Evolutionary conservation across 73 alveolate species (phyloP), one percentile per base, ranked within the genome.

Genomic region (Paraurostyla sp.): DNA sequence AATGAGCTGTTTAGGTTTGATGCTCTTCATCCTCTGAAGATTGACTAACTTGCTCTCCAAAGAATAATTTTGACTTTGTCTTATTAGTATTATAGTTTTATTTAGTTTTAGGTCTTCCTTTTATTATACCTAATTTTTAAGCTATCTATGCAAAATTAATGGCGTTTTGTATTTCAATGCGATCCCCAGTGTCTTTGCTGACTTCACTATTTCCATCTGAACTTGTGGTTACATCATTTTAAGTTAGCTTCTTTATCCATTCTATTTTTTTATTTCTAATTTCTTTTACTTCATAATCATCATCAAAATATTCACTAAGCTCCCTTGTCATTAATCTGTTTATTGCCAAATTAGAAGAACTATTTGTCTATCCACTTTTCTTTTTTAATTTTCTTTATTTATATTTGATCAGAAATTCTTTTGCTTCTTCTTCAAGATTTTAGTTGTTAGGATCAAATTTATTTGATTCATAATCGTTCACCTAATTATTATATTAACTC

Each of bases 281-380:
- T 11, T 38, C 46, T 38, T 65, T 65, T 15, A 65, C 82, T 18
- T 65, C 82, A 65, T 65, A 65, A 2, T 65, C 58, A 65, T 65
- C 82, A 22, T 65, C 82, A 40, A 65, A 65, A 30, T 65, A 65
- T 38, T 65, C 82, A 65, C 82, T 65, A 7, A 65, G 36, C 38
- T 32, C 4, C 16, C 60, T 1, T 1, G 82, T 65, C 32, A 13
- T 13, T 1, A 65, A 15, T 65, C 46, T 65, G 7, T 73, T 22
- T 15, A 46, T 46, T 46, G 57, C 13, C 57, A 46, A 46, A 46
- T 15, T 46, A 46, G 57, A 15, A 46, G 23, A 15, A 13, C 18
- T 46, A n/a, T n/a, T n/a, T n/a, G n/a, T n/a, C n/a, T n/a, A n/a
- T n/a, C n/a, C n/a, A n/a, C n/a, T n/a, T n/a, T n/a, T n/a, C n/a